phyloP scores from a whole-genome alignment of 2,329 filamentous ascomycete genomes.

The Penicillium sp. region DNA sequence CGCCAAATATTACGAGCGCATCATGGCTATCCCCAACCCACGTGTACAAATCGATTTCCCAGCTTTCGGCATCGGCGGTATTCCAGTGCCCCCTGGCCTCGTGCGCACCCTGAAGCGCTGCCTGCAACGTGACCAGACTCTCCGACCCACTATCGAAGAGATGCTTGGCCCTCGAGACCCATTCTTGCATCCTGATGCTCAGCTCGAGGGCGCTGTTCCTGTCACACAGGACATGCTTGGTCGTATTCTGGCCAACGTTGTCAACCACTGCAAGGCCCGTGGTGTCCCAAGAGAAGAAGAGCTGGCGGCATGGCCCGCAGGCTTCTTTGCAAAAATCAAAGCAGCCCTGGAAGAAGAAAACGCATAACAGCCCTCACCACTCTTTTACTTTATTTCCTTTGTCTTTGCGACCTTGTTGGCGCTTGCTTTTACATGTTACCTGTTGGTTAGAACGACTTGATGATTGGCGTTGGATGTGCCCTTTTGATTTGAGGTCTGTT shows the following conservation, averaged over 20 bases:
- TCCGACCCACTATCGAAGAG: conserved; percentile 59
- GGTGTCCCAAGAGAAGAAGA: conserved; percentile 61
- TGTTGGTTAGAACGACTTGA: conserved; percentile 29
- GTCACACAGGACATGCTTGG: conserved; percentile 62
- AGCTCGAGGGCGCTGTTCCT: conserved; percentile 48
- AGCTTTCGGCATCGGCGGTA: conserved; percentile 48
- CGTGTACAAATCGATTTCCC: conserved; percentile 52
- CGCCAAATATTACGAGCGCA: conserved; percentile 79
- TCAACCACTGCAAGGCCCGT: conserved; percentile 60
- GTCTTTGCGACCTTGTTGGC: conserved; percentile 14
- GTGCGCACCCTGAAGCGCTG: conserved; percentile 60
- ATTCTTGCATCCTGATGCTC: conserved; percentile 60
- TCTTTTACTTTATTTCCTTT: conserved; percentile 28
- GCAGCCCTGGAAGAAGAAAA: conserved; percentile 48
- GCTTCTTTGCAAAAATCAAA: conserved; percentile 52
- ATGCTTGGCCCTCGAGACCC: conserved; percentile 58
- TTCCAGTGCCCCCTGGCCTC: conserved; percentile 57
- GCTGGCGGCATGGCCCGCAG: conserved; percentile 49
- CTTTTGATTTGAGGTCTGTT: conserved; percentile 5
- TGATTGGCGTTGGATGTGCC: conserved; percentile 28
- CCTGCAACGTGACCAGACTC: conserved; percentile 59
- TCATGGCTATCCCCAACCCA: conserved; percentile 58
- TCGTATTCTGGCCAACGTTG: conserved; percentile 61
- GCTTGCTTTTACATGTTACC: conserved; percentile 11
- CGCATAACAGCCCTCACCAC: conserved; percentile 24